phyloP scores from a whole-genome alignment of 2,329 filamentous ascomycete species.

The Tolypocladium paradoxum region DNA sequence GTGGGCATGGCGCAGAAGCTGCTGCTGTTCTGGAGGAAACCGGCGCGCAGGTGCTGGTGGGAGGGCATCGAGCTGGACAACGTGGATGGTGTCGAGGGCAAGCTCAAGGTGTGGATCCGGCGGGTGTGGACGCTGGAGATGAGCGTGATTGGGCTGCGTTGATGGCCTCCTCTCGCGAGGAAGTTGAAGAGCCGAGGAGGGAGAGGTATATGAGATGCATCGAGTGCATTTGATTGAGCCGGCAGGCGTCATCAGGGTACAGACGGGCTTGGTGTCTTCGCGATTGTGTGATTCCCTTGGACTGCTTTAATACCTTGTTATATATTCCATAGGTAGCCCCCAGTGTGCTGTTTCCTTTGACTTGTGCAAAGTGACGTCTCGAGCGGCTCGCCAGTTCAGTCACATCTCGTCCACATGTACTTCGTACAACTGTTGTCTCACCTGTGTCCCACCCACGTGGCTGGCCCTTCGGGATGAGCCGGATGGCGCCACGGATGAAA shows the following conservation, averaged over 20 bases:
- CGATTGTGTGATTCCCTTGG: background rate
- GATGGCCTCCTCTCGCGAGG: background rate
- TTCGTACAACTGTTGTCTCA: too few species aligned
- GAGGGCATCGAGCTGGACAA: conserved; percentile 87
- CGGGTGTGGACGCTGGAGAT: conserved; percentile 98
- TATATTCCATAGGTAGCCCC: background rate
- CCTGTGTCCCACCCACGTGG: background rate
- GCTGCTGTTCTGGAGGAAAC: conserved; percentile 95
- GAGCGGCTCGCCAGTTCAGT: too few species aligned
- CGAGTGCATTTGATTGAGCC: conserved; percentile 2
- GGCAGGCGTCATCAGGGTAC: conserved; percentile 7
- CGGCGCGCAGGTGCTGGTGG: conserved; percentile 96
- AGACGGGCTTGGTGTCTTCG: background rate
- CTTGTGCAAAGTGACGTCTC: too few species aligned
- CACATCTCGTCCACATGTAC: too few species aligned
- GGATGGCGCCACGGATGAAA: background rate
- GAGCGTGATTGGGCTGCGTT: conserved; percentile 73
- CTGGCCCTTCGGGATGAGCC: background rate
- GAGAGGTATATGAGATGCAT: background rate
- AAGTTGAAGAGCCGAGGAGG: background rate
- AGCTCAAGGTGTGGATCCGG: conserved; percentile 95
- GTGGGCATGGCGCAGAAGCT: conserved; percentile 99
- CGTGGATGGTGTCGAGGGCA: conserved; percentile 83
- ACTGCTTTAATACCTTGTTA: background rate
- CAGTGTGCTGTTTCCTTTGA: background rate